Base-by-base conservation (phyloP, 2,329 filamentous ascomycete species). In the Orbilia quercus region DNA sequence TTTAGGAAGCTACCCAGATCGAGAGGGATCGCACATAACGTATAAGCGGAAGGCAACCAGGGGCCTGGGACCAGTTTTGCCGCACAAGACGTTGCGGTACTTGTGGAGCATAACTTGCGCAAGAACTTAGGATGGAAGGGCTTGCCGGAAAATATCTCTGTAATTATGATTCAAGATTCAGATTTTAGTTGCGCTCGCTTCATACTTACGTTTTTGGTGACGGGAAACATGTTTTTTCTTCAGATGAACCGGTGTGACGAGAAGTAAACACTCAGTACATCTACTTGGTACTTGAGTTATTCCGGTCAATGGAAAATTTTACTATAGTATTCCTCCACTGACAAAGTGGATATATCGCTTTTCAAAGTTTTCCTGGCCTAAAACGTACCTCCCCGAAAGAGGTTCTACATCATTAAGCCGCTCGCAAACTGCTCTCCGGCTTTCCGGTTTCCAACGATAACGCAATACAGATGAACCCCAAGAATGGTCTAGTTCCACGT, bases 21-120 rank as follows among this genome's bases (percentile, higher is more conserved):
- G 31, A 31, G 25, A 55, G 6, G 59, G 51, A 54, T 65, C 44
- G 44, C 64, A 31, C 9, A 14, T 40, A n/a, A 51, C 59, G 58
- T 65, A 53, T 42, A 72, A 72, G 67, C 59, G 67, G 67, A 57
- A 72, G 67, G 67, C 67, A 72, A 72, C 53, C 67, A 65, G 59
- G 67, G 67, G 58, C 51, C 40, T 51, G 48, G 57, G 44, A 23
- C 42, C 40, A 28, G 38, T 47, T 67, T 59, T 59, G 54, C 63
- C 53, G 63, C 63, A 59, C 53, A 59, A 67, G 47, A 40, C 38
- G 22, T 51, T 54, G 34, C 34, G 31, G 31, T 54, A 38, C 31
- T 38, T 23, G 16, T 12, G 7, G 12, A n/a, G n/a, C 42, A 9
- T 1, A 22, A 44, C 25, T 25, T 31, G 9, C 28, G 28, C 28